Conservation (phyloP, 148 eudicot species). For the Hydrangea macrophylla region DNA sequence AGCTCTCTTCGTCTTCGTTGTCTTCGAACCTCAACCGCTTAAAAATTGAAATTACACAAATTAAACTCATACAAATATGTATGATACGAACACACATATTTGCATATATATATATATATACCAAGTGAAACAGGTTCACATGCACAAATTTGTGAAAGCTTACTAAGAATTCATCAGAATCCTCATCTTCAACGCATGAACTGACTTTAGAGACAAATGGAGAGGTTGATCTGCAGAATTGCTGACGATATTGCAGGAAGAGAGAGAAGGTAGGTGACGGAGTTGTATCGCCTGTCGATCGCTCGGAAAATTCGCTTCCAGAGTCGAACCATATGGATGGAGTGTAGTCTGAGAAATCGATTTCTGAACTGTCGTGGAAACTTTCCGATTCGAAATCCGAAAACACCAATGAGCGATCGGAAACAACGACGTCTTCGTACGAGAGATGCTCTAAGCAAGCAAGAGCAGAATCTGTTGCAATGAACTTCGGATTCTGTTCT, state of each 20-base stretch:
- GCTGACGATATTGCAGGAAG: conserved; percentile 45
- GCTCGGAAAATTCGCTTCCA: conserved; percentile 90
- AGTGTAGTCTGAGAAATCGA: conserved; percentile 57
- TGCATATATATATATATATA: not conserved
- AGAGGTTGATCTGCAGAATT: conserved; percentile 42
- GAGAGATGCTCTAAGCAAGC: conserved; percentile 64
- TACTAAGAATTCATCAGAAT: conserved; percentile 36
- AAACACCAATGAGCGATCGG: conserved; percentile 36
- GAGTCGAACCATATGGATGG: conserved; percentile 66
- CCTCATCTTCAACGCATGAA: conserved; percentile 20
- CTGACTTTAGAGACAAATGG: conserved; percentile 11
- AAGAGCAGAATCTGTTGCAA: conserved; percentile 32
- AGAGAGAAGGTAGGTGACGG: conserved; percentile 67
- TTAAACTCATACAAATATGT: not conserved
- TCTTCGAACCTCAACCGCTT: conserved; percentile 57
- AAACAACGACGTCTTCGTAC: conserved; percentile 24
- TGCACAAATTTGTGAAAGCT: conserved; percentile 14
- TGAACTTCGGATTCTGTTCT: conserved; percentile 23
- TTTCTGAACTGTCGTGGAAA: conserved; percentile 21
- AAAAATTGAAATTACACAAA: not conserved
- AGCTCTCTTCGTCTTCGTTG: conserved; percentile 75
- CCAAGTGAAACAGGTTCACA: not conserved
- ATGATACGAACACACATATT: not conserved
- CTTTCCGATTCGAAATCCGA: conserved; percentile 48
- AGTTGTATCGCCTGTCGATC: conserved; percentile 41